Evolutionary conservation across 2,329 filamentous ascomycete genomes (phyloP), one percentile per base, ranked within the genome.

Genomic region (Pleurostoma richardsiae): DNA sequence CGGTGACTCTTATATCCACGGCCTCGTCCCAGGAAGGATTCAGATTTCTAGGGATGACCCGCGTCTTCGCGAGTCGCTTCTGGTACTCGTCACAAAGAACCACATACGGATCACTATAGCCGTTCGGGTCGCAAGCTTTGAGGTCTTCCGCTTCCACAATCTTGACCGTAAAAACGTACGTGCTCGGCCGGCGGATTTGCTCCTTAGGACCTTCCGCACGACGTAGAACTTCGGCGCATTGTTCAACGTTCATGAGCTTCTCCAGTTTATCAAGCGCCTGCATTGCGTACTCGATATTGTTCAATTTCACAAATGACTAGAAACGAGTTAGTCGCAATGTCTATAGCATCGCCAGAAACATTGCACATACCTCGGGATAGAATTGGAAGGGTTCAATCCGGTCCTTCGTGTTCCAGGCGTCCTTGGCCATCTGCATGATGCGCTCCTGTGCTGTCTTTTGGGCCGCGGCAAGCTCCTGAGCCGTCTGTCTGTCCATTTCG

Each of bases 141-240:
- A 99, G 75, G 59, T 99, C 94, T 68, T 99, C 94, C 6, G 89
- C 94, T 67, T 99, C 94, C 29, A 99, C 91, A 49, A 99, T 91
- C 70, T 99, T 99, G 69, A 99, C 91, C 1, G 94, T 97, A 68
- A 99, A 99, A 46, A 96, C 91, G 63, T 95, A 97, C 62, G 95
- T 96, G 52, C 83, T 87, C 39, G 85, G 82, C 57, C 83, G 86
- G 56, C 83, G 83, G 47, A 69, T 62, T 51, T 76, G 72, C 47
- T 80, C 75, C 59, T 83, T 82, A 45, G 80, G 75, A 6, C 88
- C 88, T 29, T 88, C 82, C 52, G 86, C 76, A 57, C 80, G 83
- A 41, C 85, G 82, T 43, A 99, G 80, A 11, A 95, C 82, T 44
- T 87, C 84, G 3, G 91, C 91, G 59, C 90, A 96, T 8, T 80